Evolutionary conservation across 495 filamentous ascomycete genomes (phyloP).

Genomic region (Penicillium manginii): DNA sequence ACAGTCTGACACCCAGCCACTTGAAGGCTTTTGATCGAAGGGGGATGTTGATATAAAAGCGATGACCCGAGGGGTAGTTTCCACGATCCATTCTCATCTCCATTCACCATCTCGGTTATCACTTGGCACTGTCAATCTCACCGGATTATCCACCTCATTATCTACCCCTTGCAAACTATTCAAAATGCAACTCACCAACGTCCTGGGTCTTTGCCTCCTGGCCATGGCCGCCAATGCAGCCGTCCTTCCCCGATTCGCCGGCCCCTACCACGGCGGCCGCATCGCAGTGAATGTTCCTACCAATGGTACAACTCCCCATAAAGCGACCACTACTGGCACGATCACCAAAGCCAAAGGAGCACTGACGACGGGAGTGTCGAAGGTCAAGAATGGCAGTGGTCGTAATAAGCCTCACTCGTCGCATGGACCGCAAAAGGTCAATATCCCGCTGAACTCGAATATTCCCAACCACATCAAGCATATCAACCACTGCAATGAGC

Average conservation of each 20-base stretch:
- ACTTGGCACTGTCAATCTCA: neutral
- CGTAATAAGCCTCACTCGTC: neutral
- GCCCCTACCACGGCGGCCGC: conserved; percentile 24
- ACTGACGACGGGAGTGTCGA: conserved; percentile 17
- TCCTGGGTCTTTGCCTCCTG: conserved; percentile 24
- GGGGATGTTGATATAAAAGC: conserved; percentile 17
- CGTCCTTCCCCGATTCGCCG: conserved; percentile 26
- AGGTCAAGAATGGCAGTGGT: conserved; percentile 9
- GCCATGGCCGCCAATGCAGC: conserved; percentile 25
- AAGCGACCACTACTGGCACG: conserved; percentile 26
- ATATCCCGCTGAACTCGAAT: conserved; percentile 10
- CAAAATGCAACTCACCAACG: conserved; percentile 31
- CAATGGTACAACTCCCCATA: conserved; percentile 22
- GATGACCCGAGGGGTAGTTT: conserved; percentile 1
- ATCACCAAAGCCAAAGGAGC: conserved; percentile 12
- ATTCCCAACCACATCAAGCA: conserved; percentile 16
- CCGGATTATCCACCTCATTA: neutral
- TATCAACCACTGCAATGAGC: conserved; percentile 29
- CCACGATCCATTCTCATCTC: neutral
- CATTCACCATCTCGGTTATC: neutral
- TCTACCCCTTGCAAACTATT: neutral
- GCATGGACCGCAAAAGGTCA: neutral
- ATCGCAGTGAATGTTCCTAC: conserved; percentile 20
- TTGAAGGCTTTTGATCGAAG: neutral
- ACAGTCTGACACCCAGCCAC: conserved; percentile 11